Conservation (phyloP, 2,329 filamentous ascomycete genomes). For the Chrysoporthe deuterocubensis region DNA sequence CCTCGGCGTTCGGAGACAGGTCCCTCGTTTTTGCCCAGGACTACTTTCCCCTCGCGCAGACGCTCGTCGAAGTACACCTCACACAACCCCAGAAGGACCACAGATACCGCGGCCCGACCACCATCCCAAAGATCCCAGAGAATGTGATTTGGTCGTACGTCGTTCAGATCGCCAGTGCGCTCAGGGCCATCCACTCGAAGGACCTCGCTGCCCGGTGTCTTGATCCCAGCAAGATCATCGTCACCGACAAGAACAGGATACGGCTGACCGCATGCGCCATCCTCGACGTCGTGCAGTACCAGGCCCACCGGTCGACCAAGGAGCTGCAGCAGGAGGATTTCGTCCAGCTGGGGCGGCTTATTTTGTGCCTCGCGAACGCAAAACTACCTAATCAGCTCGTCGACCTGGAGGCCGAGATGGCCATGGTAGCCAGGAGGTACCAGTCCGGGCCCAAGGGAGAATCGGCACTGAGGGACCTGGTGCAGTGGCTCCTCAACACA, state of each 20-base stretch:
- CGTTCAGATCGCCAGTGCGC: conserved; percentile 84
- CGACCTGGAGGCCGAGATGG: conserved; percentile 62
- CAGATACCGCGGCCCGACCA: conserved; percentile 38
- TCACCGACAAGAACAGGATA: conserved; percentile 89
- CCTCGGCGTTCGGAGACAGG: conserved; percentile 88
- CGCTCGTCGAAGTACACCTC: conserved; percentile 82
- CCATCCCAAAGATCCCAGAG: conserved; percentile 65
- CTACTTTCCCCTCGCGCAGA: conserved; percentile 90
- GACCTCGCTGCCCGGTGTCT: conserved; percentile 86
- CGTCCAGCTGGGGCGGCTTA: conserved; percentile 78
- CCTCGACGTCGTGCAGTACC: conserved; percentile 85
- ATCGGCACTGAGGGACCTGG: conserved; percentile 72
- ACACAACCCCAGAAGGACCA: conserved; percentile 47
- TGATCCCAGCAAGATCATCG: conserved; percentile 83
- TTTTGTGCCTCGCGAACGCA: conserved; percentile 81
- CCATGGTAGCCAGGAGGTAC: conserved; percentile 24
- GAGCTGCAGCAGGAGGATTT: conserved; percentile 91
- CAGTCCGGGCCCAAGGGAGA: conserved; percentile 26
- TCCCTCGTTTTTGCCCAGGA: conserved; percentile 93
- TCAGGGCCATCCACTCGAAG: conserved; percentile 81
- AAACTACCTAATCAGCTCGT: conserved; percentile 53
- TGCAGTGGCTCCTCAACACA: conserved; percentile 76
- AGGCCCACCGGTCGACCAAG: conserved; percentile 66
- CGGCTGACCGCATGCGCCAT: conserved; percentile 87
- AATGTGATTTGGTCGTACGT: conserved; percentile 88